Conservation (phyloP, 2,329 filamentous ascomycete genomes). For the Pestalotiopsis sp. region DNA sequence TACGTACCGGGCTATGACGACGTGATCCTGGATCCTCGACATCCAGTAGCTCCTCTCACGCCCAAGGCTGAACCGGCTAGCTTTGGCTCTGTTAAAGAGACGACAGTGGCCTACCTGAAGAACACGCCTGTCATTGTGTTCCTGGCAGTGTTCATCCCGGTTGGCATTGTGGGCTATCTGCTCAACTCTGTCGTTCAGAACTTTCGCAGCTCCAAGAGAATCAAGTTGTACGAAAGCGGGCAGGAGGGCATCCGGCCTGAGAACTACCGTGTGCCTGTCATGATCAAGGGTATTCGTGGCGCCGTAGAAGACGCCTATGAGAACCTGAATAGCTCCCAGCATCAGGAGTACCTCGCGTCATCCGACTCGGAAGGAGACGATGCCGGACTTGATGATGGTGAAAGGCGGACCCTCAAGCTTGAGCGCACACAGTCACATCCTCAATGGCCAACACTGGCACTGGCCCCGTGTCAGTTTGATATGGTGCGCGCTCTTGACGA, state of each 20-base stretch:
- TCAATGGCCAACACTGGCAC: conserved; percentile 70
- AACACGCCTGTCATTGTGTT: conserved; percentile 66
- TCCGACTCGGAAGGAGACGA: conserved; percentile 53
- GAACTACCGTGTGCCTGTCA: conserved; percentile 75
- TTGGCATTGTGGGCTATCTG: conserved; percentile 73
- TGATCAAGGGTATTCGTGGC: conserved; percentile 74
- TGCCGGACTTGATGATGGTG: conserved; percentile 33
- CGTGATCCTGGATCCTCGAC: conserved; percentile 71
- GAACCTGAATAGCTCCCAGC: conserved; percentile 68
- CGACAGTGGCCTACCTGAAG: conserved; percentile 41
- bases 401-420: conserved; percentile 41
- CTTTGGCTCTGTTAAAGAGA: conserved; percentile 34
- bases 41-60: conserved; percentile 58
- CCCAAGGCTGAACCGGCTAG: conserved; percentile 27
- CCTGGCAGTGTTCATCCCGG: conserved; percentile 71
- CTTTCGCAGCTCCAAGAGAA: conserved; percentile 72
- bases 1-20: conserved; percentile 74
- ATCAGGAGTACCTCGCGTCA: conserved; percentile 70
- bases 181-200: conserved; percentile 79
- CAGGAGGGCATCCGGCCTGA: conserved; percentile 67
- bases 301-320: conserved; percentile 80
- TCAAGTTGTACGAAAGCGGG: conserved; percentile 74
- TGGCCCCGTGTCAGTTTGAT: conserved; percentile 78
- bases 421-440: conserved; percentile 40
- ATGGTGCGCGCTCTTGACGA: conserved; percentile 79